phyloP scores from a whole-genome alignment of 169 alveolate species.

The Amoebophrya sp. region DNA sequence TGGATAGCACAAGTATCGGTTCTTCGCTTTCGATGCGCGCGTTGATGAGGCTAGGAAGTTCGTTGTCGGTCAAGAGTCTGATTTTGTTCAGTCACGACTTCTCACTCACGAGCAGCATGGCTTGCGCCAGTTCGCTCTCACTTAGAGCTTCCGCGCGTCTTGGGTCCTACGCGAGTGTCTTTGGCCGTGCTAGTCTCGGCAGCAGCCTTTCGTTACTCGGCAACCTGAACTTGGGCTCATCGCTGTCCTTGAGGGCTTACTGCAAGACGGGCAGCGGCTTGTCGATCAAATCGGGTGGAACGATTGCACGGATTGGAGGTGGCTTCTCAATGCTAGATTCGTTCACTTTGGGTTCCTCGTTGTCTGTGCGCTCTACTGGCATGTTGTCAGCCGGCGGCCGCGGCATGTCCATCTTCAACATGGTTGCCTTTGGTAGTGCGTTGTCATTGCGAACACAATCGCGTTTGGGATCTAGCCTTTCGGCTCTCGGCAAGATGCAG shows the following conservation, averaged over 20 bases:
- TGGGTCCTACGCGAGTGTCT: neutral
- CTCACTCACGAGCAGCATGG: neutral
- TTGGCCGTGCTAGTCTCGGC: neutral
- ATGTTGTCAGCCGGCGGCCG: neutral
- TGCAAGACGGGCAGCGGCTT: neutral
- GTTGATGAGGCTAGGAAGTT: neutral
- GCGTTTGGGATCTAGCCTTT: neutral
- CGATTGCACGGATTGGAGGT: neutral
- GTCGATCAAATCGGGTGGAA: neutral
- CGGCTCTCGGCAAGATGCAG: neutral
- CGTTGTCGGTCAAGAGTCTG: neutral
- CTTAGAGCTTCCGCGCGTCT: neutral
- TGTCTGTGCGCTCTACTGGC: neutral
- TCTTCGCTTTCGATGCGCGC: conserved; percentile 10
- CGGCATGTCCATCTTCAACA: neutral
- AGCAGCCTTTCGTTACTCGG: conserved; percentile 12
- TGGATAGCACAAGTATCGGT: neutral
- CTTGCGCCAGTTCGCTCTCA: neutral
- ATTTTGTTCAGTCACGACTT: neutral
- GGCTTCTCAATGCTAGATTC: neutral
- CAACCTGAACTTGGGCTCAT: neutral
- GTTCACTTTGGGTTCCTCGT: neutral
- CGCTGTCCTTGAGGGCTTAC: conserved; percentile 25
- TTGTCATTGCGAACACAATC: conserved; percentile 12
- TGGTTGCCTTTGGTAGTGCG: neutral